Percentiles rank a stretch among this genome's conserved stretches.
Evolutionary conservation across 176 grass and related monocot species (phyloP).

Genomic region (Eragrostis nindensis): DNA sequence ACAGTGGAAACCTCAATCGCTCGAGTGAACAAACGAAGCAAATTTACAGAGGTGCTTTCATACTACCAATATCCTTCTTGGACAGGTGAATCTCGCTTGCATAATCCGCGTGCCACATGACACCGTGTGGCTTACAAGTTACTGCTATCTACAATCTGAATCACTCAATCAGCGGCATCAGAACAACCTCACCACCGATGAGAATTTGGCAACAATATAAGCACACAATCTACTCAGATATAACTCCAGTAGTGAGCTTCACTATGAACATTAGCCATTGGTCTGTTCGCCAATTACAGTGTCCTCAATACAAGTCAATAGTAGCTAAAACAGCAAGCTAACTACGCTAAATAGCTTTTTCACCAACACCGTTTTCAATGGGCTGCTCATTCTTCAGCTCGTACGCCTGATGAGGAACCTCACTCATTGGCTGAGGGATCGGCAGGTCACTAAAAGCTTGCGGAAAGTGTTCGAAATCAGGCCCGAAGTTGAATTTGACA

Average conservation of each 20-base stretch:
- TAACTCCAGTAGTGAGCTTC: neutral
- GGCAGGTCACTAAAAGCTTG: constrained; percentile 65
- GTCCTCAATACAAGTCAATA: neutral
- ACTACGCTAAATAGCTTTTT: constrained; percentile 61
- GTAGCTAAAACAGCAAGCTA: constrained; percentile 25
- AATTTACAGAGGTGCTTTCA: neutral
- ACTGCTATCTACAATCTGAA: neutral
- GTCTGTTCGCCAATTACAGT: neutral
- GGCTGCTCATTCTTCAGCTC: constrained; percentile 65
- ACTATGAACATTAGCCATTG: neutral
- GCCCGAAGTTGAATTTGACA: constrained; percentile 91
- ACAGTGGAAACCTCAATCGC: neutral
- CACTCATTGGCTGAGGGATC: constrained; percentile 65
- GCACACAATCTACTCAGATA: neutral
- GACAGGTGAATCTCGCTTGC: neutral
- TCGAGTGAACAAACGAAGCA: neutral
- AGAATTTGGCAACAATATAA: neutral
- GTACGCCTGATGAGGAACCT: constrained; percentile 69
- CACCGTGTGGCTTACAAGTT: neutral
- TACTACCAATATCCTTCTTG: neutral
- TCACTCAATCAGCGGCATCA: neutral
- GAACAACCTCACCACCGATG: too few relatives aligned
- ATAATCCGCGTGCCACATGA: neutral
- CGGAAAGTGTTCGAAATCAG: constrained; percentile 73
- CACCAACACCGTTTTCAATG: constrained; percentile 64